phyloP scores from a whole-genome alignment of 768 basidiomycete genomes.

The Lepiota venenata region DNA sequence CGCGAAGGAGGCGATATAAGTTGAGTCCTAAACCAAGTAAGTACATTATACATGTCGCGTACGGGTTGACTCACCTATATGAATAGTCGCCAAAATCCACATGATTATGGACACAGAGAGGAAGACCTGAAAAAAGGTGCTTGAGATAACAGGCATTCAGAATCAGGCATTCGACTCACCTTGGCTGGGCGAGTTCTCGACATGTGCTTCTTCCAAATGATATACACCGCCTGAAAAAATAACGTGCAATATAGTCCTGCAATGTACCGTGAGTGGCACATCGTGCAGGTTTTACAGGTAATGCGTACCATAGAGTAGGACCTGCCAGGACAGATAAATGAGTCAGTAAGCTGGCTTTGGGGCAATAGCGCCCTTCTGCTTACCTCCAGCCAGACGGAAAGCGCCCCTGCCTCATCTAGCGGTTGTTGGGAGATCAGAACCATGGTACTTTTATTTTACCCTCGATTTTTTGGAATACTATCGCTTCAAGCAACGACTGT shows the following conservation, averaged over 20 bases:
- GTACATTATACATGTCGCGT: neutral
- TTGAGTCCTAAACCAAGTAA: slow-evolving; percentile 13
- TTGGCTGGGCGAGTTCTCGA: slow-evolving; percentile 10
- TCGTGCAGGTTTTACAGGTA: neutral
- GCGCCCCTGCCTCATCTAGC: slow-evolving; percentile 12
- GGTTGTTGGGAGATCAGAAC: too few relatives aligned
- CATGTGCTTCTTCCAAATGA: slow-evolving; percentile 12
- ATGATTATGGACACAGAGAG: slow-evolving; percentile 12
- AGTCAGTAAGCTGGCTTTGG: neutral
- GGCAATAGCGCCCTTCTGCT: neutral
- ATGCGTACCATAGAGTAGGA: slow-evolving; percentile 12
- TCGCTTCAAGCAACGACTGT: too few relatives aligned
- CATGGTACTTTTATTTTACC: too few relatives aligned
- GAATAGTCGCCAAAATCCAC: slow-evolving; percentile 15
- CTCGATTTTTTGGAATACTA: too few relatives aligned
- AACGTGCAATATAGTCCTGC: slow-evolving; percentile 16
- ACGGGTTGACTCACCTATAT: slow-evolving; percentile 13
- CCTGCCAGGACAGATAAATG: neutral
- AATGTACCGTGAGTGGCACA: neutral
- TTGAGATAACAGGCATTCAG: neutral
- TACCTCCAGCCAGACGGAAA: slow-evolving; percentile 17
- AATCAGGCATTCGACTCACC: neutral
- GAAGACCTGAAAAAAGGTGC: slow-evolving; percentile 11
- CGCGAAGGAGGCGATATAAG: slow-evolving; percentile 17
- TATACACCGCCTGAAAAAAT: slow-evolving; percentile 14